A percentile compares a stretch with the other conserved stretches of the same genome.
Evolutionary conservation across 2,329 filamentous ascomycete genomes (phyloP).

Genomic region (Cladosporium colombiae): DNA sequence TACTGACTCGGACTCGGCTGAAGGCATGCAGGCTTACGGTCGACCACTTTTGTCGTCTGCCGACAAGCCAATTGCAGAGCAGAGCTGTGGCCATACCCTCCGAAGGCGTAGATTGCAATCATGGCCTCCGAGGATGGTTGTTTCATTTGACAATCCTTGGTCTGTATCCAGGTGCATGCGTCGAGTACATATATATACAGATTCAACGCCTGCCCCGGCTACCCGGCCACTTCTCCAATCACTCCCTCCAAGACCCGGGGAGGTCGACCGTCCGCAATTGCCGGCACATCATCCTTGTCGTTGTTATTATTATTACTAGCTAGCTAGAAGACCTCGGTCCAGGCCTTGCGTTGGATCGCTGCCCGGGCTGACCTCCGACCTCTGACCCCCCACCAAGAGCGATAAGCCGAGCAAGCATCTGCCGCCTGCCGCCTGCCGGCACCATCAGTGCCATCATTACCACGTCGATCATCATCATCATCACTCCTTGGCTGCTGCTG

Average conservation of each 20-base stretch:
- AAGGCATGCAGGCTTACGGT: neutral
- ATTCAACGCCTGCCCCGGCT: neutral
- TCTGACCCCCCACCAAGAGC: neutral
- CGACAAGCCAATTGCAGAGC: neutral
- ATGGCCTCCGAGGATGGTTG: neutral
- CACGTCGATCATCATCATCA: neutral
- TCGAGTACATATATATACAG: neutral
- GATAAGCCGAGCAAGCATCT: no score
- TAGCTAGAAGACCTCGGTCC: neutral
- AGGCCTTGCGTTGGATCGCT: no score
- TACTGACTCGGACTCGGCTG: neutral
- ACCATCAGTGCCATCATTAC: neutral
- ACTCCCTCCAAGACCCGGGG: neutral
- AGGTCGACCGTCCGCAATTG: neutral
- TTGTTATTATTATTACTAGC: no score
- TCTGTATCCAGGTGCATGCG: no score
- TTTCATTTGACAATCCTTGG: neutral
- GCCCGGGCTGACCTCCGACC: no score
- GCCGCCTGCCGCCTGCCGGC: no score
- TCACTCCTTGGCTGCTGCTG: neutral
- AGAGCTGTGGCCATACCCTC: neutral
- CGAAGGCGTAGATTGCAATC: neutral
- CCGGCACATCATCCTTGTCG: neutral
- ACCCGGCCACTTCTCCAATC: neutral
- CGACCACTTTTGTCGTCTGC: no score